Conservation (phyloP, 2,329 filamentous ascomycete species). For the Phymatotrichopsis omnivora region DNA sequence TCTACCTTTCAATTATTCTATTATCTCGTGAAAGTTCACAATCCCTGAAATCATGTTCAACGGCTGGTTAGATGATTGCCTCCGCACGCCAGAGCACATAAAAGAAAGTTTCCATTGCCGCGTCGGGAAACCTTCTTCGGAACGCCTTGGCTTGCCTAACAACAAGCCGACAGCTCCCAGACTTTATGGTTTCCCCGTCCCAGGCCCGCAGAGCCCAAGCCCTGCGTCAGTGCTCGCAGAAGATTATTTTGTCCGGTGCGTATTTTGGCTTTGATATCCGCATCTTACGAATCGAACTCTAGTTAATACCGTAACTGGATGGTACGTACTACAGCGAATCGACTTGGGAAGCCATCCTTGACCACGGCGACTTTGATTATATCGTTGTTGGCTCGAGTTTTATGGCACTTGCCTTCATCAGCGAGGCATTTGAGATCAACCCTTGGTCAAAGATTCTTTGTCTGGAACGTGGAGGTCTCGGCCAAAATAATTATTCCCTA, state of each 20-base stretch:
- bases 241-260: conserved; percentile 3
- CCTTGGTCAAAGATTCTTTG: conserved; percentile 7
- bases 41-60: too few relatives aligned
- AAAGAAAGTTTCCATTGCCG: conserved; percentile 2
- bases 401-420: conserved; percentile 9
- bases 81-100: conserved; percentile 2
- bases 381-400: conserved; percentile 9
- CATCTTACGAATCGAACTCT: neutral
- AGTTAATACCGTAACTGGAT: neutral
- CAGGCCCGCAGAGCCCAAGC: conserved; percentile 1
- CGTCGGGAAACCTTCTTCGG: neutral
- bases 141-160: neutral
- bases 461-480: conserved; percentile 9
- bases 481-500: neutral
- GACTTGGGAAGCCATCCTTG: neutral
- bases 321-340: neutral
- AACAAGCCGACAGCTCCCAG: neutral
- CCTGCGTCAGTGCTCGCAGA: neutral
- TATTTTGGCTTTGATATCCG: too few relatives aligned
- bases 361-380: conserved; percentile 7
- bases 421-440: conserved; percentile 1
- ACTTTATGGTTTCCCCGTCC: conserved; percentile 3
- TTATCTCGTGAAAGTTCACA: too few relatives aligned
- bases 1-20: too few relatives aligned
- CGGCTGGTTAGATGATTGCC: too few relatives aligned